Evolutionary conservation across 192 early-diverging fungal species (phyloP).

Genomic region (Entophlyctis luteolus): DNA sequence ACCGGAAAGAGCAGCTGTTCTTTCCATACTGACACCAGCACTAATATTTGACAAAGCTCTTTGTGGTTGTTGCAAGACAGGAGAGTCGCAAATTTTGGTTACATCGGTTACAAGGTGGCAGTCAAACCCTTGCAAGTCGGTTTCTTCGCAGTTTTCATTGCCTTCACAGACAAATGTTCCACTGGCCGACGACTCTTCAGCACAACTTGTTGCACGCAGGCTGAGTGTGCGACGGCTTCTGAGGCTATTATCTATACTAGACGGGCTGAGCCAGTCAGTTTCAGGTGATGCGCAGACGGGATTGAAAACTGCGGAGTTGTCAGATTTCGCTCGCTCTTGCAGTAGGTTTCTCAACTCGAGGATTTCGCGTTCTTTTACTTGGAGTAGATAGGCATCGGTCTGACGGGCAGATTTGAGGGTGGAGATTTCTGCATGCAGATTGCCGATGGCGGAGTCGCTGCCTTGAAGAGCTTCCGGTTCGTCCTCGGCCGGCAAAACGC

Average conservation of each 20-base stretch:
- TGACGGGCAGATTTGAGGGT: constrained; percentile 28
- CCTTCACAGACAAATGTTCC: not conserved
- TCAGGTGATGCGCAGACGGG: not conserved
- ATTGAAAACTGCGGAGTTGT: not conserved
- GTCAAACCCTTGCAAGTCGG: constrained; percentile 2
- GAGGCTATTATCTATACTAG: not conserved
- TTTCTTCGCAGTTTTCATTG: constrained; percentile 18
- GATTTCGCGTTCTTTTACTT: constrained; percentile 38
- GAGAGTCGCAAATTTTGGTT: constrained; percentile 19
- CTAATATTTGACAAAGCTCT: not conserved
- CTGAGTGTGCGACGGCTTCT: not conserved
- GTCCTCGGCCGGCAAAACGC: too few relatives aligned
- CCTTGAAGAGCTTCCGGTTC: too few relatives aligned
- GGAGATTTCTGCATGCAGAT: constrained; percentile 30
- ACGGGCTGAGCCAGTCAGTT: too few relatives aligned
- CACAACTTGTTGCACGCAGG: too few relatives aligned
- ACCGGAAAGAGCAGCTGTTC: too few relatives aligned
- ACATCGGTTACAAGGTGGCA: not conserved
- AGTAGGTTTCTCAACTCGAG: constrained; percentile 29
- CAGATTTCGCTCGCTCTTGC: not conserved
- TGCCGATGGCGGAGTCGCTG: too few relatives aligned
- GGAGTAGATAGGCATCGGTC: constrained; percentile 32
- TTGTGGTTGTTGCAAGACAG: not conserved
- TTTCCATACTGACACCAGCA: not conserved
- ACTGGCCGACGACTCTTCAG: not conserved